A percentile compares a stretch with the other conserved stretches of the same genome.
These are phyloP conservation scores for Aquilaria sinensis DNA, from an alignment of 345 rosid genomes.

Conservation along the genomic window DNA sequence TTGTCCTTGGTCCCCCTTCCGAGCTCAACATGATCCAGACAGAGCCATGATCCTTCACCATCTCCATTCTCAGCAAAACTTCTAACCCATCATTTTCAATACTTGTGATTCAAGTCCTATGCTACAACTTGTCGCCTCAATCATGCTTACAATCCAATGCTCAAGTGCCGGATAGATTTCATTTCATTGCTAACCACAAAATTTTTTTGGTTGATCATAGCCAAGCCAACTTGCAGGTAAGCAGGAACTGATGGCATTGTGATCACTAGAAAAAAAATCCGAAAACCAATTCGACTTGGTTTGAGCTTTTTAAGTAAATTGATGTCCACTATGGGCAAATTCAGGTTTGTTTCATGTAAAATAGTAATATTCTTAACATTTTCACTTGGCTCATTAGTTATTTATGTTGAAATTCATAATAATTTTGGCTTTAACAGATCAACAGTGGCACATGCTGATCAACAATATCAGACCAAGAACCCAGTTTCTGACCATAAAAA, in stretches of 20 bases:
- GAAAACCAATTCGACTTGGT: too few species aligned
- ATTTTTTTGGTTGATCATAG: neutral
- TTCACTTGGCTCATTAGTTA: too few species aligned
- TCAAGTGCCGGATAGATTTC: neutral
- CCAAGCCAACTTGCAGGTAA: neutral
- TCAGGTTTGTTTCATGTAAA: too few species aligned
- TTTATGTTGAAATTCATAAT: too few species aligned
- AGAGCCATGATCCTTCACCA: neutral
- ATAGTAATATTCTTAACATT: too few species aligned
- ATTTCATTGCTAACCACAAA: neutral
- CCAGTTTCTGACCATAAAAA: too few species aligned
- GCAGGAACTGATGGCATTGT: neutral
- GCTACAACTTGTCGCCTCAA: neutral
- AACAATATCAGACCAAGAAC: too few species aligned
- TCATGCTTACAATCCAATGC: neutral
- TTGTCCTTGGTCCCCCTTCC: conserved; percentile 1
- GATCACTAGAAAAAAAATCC: too few species aligned
- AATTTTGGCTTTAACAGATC: too few species aligned
- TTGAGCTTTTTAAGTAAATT: too few species aligned
- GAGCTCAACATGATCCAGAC: conserved; percentile 5
- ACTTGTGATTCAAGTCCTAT: neutral
- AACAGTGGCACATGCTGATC: too few species aligned
- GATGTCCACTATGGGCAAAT: too few species aligned
- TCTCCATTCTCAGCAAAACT: conserved; percentile 6
- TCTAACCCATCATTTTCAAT: neutral